A percentile compares a stretch with the other conserved stretches of the same genome.
Conservation (phyloP, 805 yeast genomes). For the Ogataea pilisensis region DNA sequence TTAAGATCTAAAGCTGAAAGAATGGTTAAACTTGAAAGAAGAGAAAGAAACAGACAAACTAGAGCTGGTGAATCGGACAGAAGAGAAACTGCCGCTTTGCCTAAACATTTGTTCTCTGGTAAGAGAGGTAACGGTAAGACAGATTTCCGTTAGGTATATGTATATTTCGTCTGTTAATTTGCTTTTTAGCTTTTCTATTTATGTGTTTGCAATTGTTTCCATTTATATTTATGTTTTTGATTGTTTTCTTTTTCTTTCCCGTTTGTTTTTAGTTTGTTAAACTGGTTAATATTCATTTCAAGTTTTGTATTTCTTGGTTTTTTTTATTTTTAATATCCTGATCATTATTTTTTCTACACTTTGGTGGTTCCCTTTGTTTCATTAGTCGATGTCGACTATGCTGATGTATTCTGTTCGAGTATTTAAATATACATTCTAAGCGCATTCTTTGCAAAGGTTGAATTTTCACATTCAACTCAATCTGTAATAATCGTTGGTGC, state of each 20-base stretch:
- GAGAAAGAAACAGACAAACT: slow-evolving; percentile 89
- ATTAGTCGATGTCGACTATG: background rate
- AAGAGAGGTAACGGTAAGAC: slow-evolving; percentile 94
- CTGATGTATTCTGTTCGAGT: background rate
- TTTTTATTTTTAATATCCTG: background rate
- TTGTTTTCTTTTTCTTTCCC: background rate
- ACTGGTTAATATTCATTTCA: background rate
- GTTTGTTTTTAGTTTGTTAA: background rate
- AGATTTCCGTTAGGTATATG: slow-evolving; percentile 63
- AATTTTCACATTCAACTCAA: no score
- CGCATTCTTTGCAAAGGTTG: no score
- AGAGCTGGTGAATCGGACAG: slow-evolving; percentile 96
- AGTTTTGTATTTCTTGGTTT: background rate
- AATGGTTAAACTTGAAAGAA: slow-evolving; percentile 83
- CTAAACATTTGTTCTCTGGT: slow-evolving; percentile 94
- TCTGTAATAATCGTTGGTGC: no score
- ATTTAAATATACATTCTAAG: background rate
- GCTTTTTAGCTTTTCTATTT: background rate
- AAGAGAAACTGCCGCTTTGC: slow-evolving; percentile 76
- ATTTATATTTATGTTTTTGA: background rate
- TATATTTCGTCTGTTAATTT: background rate
- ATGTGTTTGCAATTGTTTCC: background rate
- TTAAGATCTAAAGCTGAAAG: slow-evolving; percentile 81
- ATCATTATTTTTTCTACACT: background rate
- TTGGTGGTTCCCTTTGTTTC: background rate